Base-by-base conservation (phyloP, 495 filamentous ascomycete genomes). In the Aspergillus avenaceus region DNA sequence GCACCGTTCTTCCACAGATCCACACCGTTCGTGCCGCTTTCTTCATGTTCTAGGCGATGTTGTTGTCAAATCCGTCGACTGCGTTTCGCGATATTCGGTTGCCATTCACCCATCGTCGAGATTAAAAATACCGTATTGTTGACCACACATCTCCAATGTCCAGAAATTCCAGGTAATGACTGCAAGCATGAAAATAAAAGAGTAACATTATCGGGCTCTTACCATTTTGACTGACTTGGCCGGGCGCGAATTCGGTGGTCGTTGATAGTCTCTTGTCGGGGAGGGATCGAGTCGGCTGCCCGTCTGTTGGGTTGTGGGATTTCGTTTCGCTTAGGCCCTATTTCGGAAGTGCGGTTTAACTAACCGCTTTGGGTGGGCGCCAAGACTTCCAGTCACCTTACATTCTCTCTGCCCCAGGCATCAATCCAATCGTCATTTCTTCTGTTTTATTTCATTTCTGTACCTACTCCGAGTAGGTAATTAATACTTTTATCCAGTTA, bases 181-280 rank as follows among this genome's bases (percentile, higher is more conserved):
- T 19, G 34, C 34, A 55, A 50, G 47, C 0, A 37, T 0, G 2
- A 26, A 2, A 36, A 44, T 1, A 28, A 11, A 60, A 46, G 29
- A 57, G 32, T 41, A 64, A 47, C 40, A 45, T 59, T 37, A 50
- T 42, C 37, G 48, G 23, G 42, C 41, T 52, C 78, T 80, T 76
- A 82, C 78, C 78, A 82, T 82, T 72, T 79, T 82, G 72, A 76
- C 71, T 72, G 70, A 72, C 62, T 77, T 73, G 66, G 62, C 67
- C 68, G 68, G 69, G 64, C 63, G 67, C 64, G 64, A 61, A 64
- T 57, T 58, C 69, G 70, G 62, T 74, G 73, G 69, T 75, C 71
- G 72, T 67, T 75, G 62, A 58, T 66, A 65, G 70, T 73, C 70
- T 66, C 66, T 74, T 72, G 68, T 74, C 69, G 67, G 64, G 65